Evolutionary conservation across 768 basidiomycete genomes (phyloP).

Genomic region (Calocybe gangraenosa): DNA sequence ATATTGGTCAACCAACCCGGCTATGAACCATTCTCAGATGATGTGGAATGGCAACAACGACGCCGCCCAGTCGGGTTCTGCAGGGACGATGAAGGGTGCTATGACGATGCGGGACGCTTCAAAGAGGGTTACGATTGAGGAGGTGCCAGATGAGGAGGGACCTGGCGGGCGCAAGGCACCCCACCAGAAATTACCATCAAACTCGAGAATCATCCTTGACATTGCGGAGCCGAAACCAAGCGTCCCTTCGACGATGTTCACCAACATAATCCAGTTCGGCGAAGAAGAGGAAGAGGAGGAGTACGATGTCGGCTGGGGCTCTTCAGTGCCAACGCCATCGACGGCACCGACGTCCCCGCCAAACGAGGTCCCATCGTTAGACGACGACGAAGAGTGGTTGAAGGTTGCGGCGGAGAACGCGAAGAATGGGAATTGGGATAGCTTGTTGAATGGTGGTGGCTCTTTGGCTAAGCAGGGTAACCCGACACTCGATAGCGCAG

Average conservation of each 20-base stretch:
- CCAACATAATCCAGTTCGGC: conserved; percentile 32
- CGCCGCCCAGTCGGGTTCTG: conserved; percentile 4
- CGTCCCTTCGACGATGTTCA: conserved; percentile 31
- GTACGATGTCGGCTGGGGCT: conserved; percentile 17
- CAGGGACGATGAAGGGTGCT: conserved; percentile 15
- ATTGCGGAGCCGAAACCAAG: conserved; percentile 41
- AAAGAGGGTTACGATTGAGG: conserved; percentile 41
- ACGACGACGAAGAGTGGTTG: conserved; percentile 22
- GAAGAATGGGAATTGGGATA: conserved; percentile 16
- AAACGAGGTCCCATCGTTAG: conserved; percentile 18
- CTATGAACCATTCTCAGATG: conserved; percentile 5
- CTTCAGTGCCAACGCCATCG: conserved; percentile 22
- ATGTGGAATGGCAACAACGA: conserved; percentile 2
- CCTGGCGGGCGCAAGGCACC: conserved; percentile 17
- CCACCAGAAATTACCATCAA: conserved; percentile 28
- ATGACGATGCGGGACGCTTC: conserved; percentile 19
- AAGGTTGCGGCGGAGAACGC: conserved; percentile 21
- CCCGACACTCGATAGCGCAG: conserved; percentile 15
- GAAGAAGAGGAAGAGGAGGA: conserved; percentile 20
- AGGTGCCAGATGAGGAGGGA: conserved; percentile 40
- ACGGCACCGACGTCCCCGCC: conserved; percentile 25
- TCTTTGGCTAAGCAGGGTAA: neutral
- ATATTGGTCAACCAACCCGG: conserved; percentile 15
- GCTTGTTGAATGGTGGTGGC: conserved; percentile 7
- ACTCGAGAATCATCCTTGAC: conserved; percentile 30